These are phyloP conservation scores for Crataegus laevigata DNA, from an alignment of 306 rosid species.

Conservation along the genomic window DNA sequence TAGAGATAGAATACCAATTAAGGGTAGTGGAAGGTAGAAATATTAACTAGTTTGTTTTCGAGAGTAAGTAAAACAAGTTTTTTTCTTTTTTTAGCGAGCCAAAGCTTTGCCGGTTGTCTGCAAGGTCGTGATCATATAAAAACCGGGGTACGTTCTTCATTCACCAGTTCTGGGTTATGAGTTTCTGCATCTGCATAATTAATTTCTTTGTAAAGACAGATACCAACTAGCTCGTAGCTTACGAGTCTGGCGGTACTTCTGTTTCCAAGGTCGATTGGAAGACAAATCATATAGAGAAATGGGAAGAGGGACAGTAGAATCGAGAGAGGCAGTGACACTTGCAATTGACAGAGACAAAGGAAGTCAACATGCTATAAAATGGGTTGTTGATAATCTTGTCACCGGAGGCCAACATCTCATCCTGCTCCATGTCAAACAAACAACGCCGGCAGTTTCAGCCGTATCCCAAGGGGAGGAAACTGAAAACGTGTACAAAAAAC, in stretches of 20 bases:
- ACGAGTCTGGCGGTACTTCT: no score
- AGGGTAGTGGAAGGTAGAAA: not conserved
- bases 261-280: no score
- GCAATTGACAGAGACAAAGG: conserved; percentile 79
- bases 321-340: conserved; percentile 62
- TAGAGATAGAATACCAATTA: no score
- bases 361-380: conserved; percentile 78
- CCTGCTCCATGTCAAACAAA: conserved; percentile 55
- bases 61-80: no score
- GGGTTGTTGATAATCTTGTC: conserved; percentile 76
- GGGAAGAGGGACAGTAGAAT: conserved; percentile 25
- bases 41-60: no score
- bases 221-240: no score
- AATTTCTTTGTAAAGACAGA: not conserved
- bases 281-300: conserved; percentile 14
- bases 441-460: conserved; percentile 6
- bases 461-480: conserved; percentile 33
- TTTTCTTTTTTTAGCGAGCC: not conserved
- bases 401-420: conserved; percentile 54
- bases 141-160: no score
- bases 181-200: not conserved
- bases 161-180: not conserved
- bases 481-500: conserved; percentile 40
- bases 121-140: not conserved
- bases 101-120: not conserved